Base-by-base conservation (phyloP, 352 stramenopile species). In the Plasmopara viticola region DNA sequence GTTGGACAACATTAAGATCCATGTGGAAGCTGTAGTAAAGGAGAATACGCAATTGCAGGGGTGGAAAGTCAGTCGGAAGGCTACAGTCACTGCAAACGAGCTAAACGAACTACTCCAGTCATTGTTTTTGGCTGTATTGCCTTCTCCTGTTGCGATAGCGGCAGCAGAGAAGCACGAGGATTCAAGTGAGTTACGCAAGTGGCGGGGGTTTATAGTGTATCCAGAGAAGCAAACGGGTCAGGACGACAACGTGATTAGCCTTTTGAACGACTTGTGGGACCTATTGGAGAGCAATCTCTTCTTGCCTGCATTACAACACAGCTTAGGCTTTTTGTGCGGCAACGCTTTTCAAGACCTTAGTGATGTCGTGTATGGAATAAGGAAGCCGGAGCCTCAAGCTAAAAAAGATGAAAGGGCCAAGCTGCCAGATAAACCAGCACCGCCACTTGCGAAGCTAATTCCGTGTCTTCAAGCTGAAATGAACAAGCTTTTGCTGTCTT, bases 181-280 rank as follows among this genome's bases (percentile, higher is more conserved):
- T 4, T 57, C 31, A 0, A 14, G 35, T 2, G 69, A 83, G 31
- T 46, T 84, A 17, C 53, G 34, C 10, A 64, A 69, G 43, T 91
- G 80, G 80, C 69, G 72, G 9, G 69, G 54, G 18, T 89, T 91
- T 51, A 58, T 91, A 51, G 87, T 89, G 58, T 89, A 88, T 57
- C 45, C 74, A 9, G 80, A 88, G 51, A 90, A 88, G 52, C 66
- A 73, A 50, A 60, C 70, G 37, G 73, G 65, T 2, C 77, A 90
- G 55, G 76, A 76, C 51, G 77, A 90, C 57, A 64, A 83, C 25
- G 77, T 88, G 12, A 87, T 90, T 60, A 84, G 77, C 30, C 55
- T 90, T 34, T 70, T 90, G 17, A 90, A 90, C 51, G 80, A 90
- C 55, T 62, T 90, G 14, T 90, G 80, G 80, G 80, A 90, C 44